phyloP scores from a whole-genome alignment of 768 basidiomycete species.

The Leccinum incarnatum region DNA sequence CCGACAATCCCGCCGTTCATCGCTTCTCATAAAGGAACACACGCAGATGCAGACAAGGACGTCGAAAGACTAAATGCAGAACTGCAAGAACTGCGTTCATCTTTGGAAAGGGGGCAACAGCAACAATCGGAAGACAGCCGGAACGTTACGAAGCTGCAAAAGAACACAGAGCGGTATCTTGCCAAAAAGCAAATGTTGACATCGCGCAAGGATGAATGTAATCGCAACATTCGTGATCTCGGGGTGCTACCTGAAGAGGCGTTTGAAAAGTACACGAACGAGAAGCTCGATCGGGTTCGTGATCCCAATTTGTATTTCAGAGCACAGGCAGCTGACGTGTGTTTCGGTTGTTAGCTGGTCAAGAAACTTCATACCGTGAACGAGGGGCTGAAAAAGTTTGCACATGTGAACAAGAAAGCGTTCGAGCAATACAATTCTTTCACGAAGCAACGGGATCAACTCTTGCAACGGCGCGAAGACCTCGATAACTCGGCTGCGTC shows the following conservation, averaged over 20 bases:
- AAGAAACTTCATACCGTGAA: conserved; percentile 92
- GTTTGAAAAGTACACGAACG: conserved; percentile 89
- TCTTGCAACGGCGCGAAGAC: conserved; percentile 83
- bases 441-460: conserved; percentile 94
- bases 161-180: conserved; percentile 91
- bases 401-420: conserved; percentile 99
- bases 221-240: conserved; percentile 91
- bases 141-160: conserved; percentile 86
- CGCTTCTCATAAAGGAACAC: not conserved
- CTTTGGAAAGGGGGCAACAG: conserved; percentile 72
- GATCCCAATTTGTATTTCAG: not conserved
- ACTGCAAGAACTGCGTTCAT: conserved; percentile 62
- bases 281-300: conserved; percentile 83
- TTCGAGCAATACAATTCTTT: conserved; percentile 99
- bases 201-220: conserved; percentile 89
- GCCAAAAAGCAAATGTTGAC: conserved; percentile 87
- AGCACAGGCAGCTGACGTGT: not conserved
- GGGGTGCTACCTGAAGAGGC: conserved; percentile 97
- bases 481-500: conserved; percentile 85
- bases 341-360: conserved; percentile 58
- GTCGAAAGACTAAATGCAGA: conserved; percentile 57
- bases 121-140: conserved; percentile 87
- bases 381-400: conserved; percentile 92
- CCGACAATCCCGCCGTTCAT: not conserved
- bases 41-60: conserved; percentile 67